Evolutionary conservation across 495 filamentous ascomycete species (phyloP), one percentile per base, ranked within the genome.

Genomic region (Neurospora sp.): DNA sequence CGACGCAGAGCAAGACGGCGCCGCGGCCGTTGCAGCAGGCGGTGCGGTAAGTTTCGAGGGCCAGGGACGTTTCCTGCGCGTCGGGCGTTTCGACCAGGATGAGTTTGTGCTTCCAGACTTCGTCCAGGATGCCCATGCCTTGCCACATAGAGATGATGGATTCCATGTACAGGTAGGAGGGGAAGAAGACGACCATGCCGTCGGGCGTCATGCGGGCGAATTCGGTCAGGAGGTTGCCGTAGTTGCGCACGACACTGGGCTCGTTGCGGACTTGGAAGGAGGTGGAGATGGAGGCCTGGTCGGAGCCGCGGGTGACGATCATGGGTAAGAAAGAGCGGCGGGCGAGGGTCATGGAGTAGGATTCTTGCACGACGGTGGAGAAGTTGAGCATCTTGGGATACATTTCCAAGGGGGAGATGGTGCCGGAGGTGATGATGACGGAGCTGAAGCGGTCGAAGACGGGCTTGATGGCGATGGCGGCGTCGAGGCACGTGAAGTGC

Each of bases 111-210:
- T 97, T 97, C 96, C 96, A 99, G 59, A 99, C 94, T 79, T 94
- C 91, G 83, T 99, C 96, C 42, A 99, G 83, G 73, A 97, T 97
- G 59, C 93, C 93, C 93, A 98, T 97, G 72, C 93, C 92, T 79
- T 98, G 96, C 96, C 96, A 99, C 91, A 97, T 97, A 81, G 89
- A 93, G 79, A 99, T 97, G 79, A 98, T 98, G 44, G 90, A 93
- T 78, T 99, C 96, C 96, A 99, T 98, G 85, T 99, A 99, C 3
- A 99, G 88, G 78, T 99, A 99, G 1, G 93, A 96, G 0, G 96
- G 96, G 82, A 99, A 99, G 86, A 99, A 99, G 68, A 99, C 96
- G 40, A 98, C 96, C 82, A 99, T 89, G 70, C 96, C 96, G 76
- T 99, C 96, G 0, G 96, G 96, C 0, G 96, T 98, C 75, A 98